Evolutionary conservation across 768 basidiomycete species (phyloP).

Genomic region (Lactifluus rugatus): DNA sequence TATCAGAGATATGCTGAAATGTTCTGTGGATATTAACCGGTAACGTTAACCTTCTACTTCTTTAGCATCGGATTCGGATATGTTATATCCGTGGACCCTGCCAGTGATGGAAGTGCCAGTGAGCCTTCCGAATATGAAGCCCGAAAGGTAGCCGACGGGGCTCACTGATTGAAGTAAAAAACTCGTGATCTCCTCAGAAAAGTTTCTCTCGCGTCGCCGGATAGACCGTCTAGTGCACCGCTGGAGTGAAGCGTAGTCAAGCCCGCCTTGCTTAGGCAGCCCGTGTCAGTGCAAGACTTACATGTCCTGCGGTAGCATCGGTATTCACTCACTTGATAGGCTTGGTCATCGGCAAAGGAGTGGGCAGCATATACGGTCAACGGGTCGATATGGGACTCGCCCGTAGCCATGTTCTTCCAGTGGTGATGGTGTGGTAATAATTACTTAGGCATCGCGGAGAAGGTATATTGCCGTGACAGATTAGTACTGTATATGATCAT

Average conservation of each 20-base stretch:
- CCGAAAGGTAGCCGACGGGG: background rate
- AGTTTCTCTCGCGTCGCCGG: constrained; percentile 36
- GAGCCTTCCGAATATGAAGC: background rate
- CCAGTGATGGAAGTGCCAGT: too few relatives aligned
- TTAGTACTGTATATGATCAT: too few relatives aligned
- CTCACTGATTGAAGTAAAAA: constrained; percentile 65
- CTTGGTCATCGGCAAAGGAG: constrained; percentile 47
- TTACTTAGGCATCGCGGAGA: background rate
- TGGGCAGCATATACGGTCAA: constrained; percentile 24
- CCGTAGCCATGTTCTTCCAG: background rate
- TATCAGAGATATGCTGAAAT: background rate
- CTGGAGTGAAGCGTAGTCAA: constrained; percentile 45
- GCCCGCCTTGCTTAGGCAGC: constrained; percentile 45
- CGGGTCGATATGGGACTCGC: background rate
- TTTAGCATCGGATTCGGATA: constrained; percentile 9
- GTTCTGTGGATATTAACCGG: background rate
- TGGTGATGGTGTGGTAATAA: background rate
- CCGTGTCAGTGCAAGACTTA: background rate
- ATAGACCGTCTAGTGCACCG: constrained; percentile 28
- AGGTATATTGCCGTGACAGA: background rate
- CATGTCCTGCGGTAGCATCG: background rate
- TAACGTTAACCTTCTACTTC: constrained; percentile 5
- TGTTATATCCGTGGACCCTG: constrained; percentile 3
- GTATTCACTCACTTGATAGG: constrained; percentile 43
- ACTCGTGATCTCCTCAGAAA: constrained; percentile 45